Evolutionary conservation across 1,284 basidiomycete genomes (phyloP), one percentile per base, ranked within the genome.

Genomic region (Ceratobasidium papillatum): DNA sequence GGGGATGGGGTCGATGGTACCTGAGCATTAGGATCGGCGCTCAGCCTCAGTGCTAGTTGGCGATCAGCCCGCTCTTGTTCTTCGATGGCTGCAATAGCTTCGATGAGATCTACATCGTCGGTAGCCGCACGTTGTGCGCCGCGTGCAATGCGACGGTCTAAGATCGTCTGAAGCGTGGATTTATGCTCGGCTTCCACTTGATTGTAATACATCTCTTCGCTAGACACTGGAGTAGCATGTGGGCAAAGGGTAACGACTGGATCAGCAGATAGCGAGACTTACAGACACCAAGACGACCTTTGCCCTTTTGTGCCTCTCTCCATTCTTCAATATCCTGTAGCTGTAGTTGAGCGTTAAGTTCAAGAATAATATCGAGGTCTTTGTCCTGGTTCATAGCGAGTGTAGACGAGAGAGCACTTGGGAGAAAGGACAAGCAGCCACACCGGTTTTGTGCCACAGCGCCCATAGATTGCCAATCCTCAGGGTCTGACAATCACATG

Each of bases 311-410:
- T n/a, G 47, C 27, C 1, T 27, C 65, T 36, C 51, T 52, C 32
- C 47, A 34, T 41, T 68, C 65, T 32, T 68, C 65, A 43, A 68
- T 34, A 27, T 68, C 65, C 30, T 52, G 47, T 22, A 68, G 65
- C 22, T 68, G 65, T 4, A 52, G 43, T 43, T 56, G 47, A 32
- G 65, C 65, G 51, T 9, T 68, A 22, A 68, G 47, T 32, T 68
- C 65, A 36, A 68, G 47, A 8, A 65, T 27, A 2, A 34, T 68
- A 11, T 68, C 65, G 34, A 52, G 56, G 2, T 68, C 65, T 11
- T 68, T 34, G 32, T 41, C 65, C n/a, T 54, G 51, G 51, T 30
- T 34, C 65, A 68, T 68, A 34, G 51, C 56, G 49, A 34, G 22
- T 19, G 65, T 27, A n/a, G 51, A 30, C 51, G 25, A n/a, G 45